Evolutionary conservation across 2,329 filamentous ascomycete genomes (phyloP).

Genomic region (Claviceps digitariae): DNA sequence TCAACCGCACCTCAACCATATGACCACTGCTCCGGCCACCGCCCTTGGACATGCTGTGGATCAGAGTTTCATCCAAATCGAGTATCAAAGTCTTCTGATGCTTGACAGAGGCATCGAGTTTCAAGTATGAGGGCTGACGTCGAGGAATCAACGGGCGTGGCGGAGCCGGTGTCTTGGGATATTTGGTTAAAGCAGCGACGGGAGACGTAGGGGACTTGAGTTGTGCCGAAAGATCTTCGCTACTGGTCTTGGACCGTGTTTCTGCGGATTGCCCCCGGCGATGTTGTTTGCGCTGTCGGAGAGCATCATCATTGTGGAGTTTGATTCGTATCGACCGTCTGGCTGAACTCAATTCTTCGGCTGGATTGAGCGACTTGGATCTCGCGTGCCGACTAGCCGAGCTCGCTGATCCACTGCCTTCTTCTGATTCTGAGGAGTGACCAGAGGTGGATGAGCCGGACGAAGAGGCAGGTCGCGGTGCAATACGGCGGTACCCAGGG

Average conservation of each 20-base stretch:
- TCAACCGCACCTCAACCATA: constrained; percentile 95
- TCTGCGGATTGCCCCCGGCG: constrained; percentile 43
- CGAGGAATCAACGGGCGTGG: constrained; percentile 81
- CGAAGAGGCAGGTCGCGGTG: constrained; percentile 14
- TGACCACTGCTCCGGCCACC: constrained; percentile 76
- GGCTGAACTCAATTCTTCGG: constrained; percentile 50
- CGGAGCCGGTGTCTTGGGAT: constrained; percentile 78
- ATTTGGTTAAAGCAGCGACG: constrained; percentile 64
- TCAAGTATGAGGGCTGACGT: constrained; percentile 77
- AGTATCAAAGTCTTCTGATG: constrained; percentile 88
- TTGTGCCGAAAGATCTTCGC: constrained; percentile 53
- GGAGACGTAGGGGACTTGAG: constrained; percentile 91
- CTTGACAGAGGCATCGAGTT: constrained; percentile 38
- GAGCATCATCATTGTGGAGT: constrained; percentile 65
- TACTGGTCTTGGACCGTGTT: constrained; percentile 27
- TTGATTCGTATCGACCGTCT: constrained; percentile 84
- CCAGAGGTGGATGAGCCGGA: constrained; percentile 44
- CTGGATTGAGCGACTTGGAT: constrained; percentile 45
- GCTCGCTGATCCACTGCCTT: constrained; percentile 31
- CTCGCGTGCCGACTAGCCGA: constrained; percentile 38
- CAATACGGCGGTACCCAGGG: constrained; percentile 15
- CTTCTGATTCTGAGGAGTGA: constrained; percentile 58
- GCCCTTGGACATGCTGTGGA: constrained; percentile 95
- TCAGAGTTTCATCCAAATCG: constrained; percentile 92
- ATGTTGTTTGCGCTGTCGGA: constrained; percentile 60